Base-by-base conservation (phyloP, 768 basidiomycete genomes). In the Russula olivacea region DNA sequence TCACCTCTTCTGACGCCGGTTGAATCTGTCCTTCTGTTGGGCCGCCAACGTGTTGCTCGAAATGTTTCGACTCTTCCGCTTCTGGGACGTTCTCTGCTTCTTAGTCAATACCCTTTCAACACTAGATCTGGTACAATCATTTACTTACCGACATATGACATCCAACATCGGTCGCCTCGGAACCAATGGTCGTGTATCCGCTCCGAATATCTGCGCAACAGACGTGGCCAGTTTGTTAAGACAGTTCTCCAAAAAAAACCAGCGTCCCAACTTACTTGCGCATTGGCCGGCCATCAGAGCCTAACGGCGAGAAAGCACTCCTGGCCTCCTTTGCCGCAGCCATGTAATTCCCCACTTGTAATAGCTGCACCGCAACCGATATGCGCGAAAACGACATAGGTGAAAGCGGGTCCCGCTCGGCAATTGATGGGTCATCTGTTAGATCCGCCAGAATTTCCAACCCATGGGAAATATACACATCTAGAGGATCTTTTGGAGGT, bases 151-250 rank as follows among this genome's bases (percentile, higher is more conserved):
- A 57, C 55, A 25, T 25, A 65, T 0, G 64, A 65, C 64, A 65
- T 65, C 55, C 61, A 62, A 58, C 45, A 17, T 34, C 64, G 64
- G 45, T 65, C 64, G 15, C 64, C 64, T 36, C 63, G 64, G 55
- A 65, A 65, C 64, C 64, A 65, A 32, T 65, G 64, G 11, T 65
- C 64, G 15, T 63, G 64, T 48, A 49, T 65, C 25, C 64, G 64
- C 43, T 65, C 64, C 28, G 64, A 65, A 45, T 65, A 65, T 32
- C 64, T 65, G 43, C 10, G 38, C 38, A 40, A 40, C 38, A 40
- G 28, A 36, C 34, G 43, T 32, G 30, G 14, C 8, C n/a, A 21
- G 10, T 60, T 32, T 45, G 30, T 34, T 3, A 38, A 7, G 30
- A 32, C 7, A 1, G 6, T 8, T 8, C 1, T 9, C 8, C 9